Evolutionary conservation across 352 stramenopile species (phyloP), one percentile per base, ranked within the genome.

Genomic region (Phytophthora sojae): DNA sequence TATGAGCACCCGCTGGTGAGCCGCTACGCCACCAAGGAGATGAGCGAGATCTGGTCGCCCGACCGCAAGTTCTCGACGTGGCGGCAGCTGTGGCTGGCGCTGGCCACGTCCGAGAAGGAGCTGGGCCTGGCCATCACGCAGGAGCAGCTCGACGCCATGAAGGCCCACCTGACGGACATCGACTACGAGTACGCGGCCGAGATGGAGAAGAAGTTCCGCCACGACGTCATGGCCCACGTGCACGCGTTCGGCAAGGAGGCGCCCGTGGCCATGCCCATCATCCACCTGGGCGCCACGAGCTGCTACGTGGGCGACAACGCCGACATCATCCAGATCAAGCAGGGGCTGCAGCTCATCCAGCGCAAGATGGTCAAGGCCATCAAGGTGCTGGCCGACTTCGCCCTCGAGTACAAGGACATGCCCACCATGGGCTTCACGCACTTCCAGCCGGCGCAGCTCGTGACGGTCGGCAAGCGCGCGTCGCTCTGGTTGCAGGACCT

Each of bases 221-320:
- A 99, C 83, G 98, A 99, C 77, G 98, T 99, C 59, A 99, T 99
- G 98, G 97, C 96, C 9, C 98, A 99, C 77, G 97, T 99, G 39
- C 97, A 99, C 81, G 90, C 97, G 25, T 99, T 99, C 83, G 98
- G 98, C 67, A 97, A 99, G 75, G 94, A 91, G 26, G 98, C 95
- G 58, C 97, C 97, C 3, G 82, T 93, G 39, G 98, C 97, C 6
- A 99, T 99, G 96, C 96, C 97, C 42, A 99, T 99, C 66, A 99
- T 99, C 81, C 97, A 99, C 88, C 73, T 99, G 32, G 98, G 97
- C 49, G 98, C 98, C 17, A 99, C 97, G 35, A 98, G 89, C 50
- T 99, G 97, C 83, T 99, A 98, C 81, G 97, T 99, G 14, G 97
- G 97, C 17, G 98, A 99, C 85, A 99, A 99, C 80, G 99, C 97